Conservation (phyloP, 148 eudicot genomes). For the Nepenthes mirabilis region DNA sequence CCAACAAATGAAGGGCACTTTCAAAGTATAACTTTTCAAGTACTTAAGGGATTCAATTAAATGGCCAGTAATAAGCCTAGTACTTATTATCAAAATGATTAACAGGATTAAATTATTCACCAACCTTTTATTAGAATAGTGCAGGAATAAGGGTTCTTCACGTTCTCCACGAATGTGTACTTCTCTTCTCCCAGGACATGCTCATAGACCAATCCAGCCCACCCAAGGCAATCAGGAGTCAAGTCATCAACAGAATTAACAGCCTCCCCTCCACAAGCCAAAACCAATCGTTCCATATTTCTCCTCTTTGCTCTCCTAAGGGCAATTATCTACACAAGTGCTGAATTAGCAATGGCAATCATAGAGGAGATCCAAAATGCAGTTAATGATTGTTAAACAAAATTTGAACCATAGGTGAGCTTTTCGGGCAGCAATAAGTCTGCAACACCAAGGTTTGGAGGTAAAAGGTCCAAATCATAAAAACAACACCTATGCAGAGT, state of each 20-base stretch:
- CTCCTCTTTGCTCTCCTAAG: constrained; percentile 92
- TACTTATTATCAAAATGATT: no score
- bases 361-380: no score
- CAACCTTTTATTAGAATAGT: constrained; percentile 89
- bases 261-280: constrained; percentile 99
- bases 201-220: constrained; percentile 97
- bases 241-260: constrained; percentile 86
- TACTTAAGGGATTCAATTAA: no score
- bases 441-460: no score
- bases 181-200: constrained; percentile 97
- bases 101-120: not conserved
- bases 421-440: no score
- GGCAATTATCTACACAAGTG: constrained; percentile 53
- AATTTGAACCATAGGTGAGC: no score
- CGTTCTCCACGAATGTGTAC: constrained; percentile 94
- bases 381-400: no score
- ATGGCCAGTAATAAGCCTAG: no score
- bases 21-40: no score
- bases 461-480: no score
- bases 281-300: constrained; percentile 90
- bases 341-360: not conserved
- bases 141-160: constrained; percentile 86
- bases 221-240: constrained; percentile 86
- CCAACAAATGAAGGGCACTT: no score
- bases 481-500: no score